These are phyloP conservation scores for Basipetospora chlamydospora DNA, from an alignment of 2,329 filamentous ascomycete species.

Conservation along the genomic window DNA sequence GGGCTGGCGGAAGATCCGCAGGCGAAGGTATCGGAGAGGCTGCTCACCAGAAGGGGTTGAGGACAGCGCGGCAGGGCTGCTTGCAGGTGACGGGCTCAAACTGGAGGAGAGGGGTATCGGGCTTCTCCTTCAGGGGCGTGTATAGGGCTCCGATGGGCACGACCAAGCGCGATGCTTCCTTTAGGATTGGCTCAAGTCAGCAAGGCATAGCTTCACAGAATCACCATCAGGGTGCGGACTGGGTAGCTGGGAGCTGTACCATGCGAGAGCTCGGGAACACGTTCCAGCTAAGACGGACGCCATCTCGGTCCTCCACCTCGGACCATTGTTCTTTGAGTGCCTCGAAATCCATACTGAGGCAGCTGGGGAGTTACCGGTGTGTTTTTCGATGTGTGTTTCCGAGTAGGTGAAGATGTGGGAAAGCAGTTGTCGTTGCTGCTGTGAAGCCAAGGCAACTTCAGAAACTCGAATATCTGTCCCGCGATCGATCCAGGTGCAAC, in stretches of 20 bases:
- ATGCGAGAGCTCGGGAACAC: slow-evolving; percentile 96
- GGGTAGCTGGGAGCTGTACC: slow-evolving; percentile 33
- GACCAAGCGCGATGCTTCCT: slow-evolving; percentile 89
- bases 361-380: neutral
- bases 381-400: slow-evolving; percentile 1
- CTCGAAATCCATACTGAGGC: slow-evolving; percentile 91
- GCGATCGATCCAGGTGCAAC: too few species aligned
- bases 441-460: too few species aligned
- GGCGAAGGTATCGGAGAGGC: neutral
- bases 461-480: too few species aligned
- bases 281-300: slow-evolving; percentile 94
- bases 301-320: slow-evolving; percentile 92
- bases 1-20: too few species aligned
- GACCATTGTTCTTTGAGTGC: slow-evolving; percentile 90
- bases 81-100: slow-evolving; percentile 98
- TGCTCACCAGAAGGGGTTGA: slow-evolving; percentile 89
- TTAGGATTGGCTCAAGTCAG: too few species aligned
- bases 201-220: slow-evolving; percentile 5
- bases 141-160: slow-evolving; percentile 94
- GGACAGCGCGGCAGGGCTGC: slow-evolving; percentile 81
- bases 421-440: too few species aligned
- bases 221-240: neutral
- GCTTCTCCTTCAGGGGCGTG: slow-evolving; percentile 89
- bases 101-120: slow-evolving; percentile 73
- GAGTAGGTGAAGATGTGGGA: too few species aligned